phyloP scores from a whole-genome alignment of 23 red algal species.

The Chondrus crispus region DNA sequence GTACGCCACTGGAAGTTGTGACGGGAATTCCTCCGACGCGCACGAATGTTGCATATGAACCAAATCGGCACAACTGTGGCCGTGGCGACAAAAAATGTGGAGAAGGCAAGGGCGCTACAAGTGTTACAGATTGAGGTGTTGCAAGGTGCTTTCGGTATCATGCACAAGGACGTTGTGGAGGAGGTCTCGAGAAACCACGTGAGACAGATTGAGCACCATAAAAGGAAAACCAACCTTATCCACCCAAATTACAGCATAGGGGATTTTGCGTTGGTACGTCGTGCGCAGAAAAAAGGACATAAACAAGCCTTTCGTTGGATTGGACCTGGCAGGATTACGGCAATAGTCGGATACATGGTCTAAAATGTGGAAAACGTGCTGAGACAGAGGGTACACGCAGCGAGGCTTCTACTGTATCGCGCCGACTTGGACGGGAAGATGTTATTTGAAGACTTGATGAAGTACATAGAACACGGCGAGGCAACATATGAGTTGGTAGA shows the following conservation, averaged over 20 bases:
- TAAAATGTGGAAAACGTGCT: neutral
- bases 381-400: neutral
- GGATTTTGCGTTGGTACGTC: conserved; percentile 4
- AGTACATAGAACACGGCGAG: neutral
- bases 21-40: conserved; percentile 25
- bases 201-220: neutral
- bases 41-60: neutral
- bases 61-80: too few relatives aligned
- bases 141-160: neutral
- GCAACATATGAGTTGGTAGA: neutral
- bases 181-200: neutral
- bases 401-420: neutral
- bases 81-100: too few relatives aligned
- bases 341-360: neutral
- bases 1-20: conserved; percentile 17
- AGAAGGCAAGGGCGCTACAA: too few relatives aligned
- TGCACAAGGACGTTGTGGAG: conserved; percentile 5
- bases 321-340: neutral
- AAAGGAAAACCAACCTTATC: neutral
- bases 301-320: neutral
- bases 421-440: neutral
- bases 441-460: neutral
- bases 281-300: neutral
- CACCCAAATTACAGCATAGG: neutral
- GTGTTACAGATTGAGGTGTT: neutral